phyloP scores from a whole-genome alignment of 768 basidiomycete genomes.

The Tricholoma sp. region DNA sequence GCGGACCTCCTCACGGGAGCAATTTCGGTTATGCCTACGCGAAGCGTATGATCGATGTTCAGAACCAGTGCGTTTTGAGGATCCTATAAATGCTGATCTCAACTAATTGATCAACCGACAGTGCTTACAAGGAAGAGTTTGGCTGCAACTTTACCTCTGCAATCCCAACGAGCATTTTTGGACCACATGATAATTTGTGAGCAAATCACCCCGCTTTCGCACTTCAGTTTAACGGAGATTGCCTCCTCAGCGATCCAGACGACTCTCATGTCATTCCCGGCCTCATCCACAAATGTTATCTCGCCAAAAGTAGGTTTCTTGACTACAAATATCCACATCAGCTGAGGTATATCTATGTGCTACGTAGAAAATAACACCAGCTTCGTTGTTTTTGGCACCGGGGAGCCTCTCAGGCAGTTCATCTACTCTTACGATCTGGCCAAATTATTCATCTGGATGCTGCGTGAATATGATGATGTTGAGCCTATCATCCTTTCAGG shows the following conservation, averaged over 20 bases:
- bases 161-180: slow-evolving; percentile 97
- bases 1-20: slow-evolving; percentile 86
- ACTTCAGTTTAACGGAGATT: slow-evolving; percentile 2
- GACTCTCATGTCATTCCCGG: slow-evolving; percentile 94
- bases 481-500: slow-evolving; percentile 92
- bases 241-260: slow-evolving; percentile 65
- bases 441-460: slow-evolving; percentile 90
- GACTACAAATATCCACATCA: neutral
- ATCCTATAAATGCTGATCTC: neutral
- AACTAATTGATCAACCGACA: slow-evolving; percentile 20
- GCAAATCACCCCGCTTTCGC: slow-evolving; percentile 12
- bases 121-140: slow-evolving; percentile 94
- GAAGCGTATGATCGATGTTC: slow-evolving; percentile 92
- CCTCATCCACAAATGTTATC: slow-evolving; percentile 88
- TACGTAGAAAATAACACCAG: slow-evolving; percentile 69
- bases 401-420: slow-evolving; percentile 93
- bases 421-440: slow-evolving; percentile 97
- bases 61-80: slow-evolving; percentile 69
- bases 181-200: slow-evolving; percentile 90
- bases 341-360: slow-evolving; percentile 1
- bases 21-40: slow-evolving; percentile 98
- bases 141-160: slow-evolving; percentile 94
- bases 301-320: slow-evolving; percentile 68
- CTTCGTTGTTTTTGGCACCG: slow-evolving; percentile 85
- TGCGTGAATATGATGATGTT: slow-evolving; percentile 86